phyloP scores from a whole-genome alignment of 2,329 filamentous ascomycete genomes.

The Beauveria bassiana region DNA sequence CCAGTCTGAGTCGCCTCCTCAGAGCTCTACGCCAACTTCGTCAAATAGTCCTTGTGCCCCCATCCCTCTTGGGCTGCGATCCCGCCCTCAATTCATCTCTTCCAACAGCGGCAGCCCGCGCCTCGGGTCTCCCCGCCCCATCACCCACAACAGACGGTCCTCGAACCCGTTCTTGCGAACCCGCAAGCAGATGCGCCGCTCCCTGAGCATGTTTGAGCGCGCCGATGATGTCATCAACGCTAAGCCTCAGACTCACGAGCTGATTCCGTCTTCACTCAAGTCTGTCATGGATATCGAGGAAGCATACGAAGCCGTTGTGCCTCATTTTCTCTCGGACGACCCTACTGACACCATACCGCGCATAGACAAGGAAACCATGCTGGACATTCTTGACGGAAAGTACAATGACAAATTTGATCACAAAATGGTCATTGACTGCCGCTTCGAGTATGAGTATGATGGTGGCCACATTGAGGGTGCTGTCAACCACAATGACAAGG shows the following conservation, averaged over 20 bases:
- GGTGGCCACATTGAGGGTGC: conserved; percentile 92
- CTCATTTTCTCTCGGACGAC: conserved; percentile 75
- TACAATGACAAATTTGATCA: conserved; percentile 70
- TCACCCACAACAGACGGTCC: conserved; percentile 61
- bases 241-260: conserved; percentile 52
- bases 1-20: conserved; percentile 63
- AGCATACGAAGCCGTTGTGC: conserved; percentile 63
- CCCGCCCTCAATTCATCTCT: conserved; percentile 58
- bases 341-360: conserved; percentile 81
- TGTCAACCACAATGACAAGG: conserved; percentile 96
- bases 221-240: conserved; percentile 80
- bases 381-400: conserved; percentile 81
- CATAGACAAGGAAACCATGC: conserved; percentile 72
- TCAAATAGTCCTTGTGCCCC: conserved; percentile 50
- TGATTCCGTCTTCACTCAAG: conserved; percentile 44
- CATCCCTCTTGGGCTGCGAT: conserved; percentile 51
- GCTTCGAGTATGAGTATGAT: conserved; percentile 98
- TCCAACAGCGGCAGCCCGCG: conserved; percentile 47
- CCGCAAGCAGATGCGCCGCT: conserved; percentile 83
- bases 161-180: conserved; percentile 67
- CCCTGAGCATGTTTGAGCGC: conserved; percentile 96
- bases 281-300: conserved; percentile 82
- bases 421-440: conserved; percentile 86
- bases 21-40: conserved; percentile 55
- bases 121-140: conserved; percentile 64